Conservation (phyloP, 345 rosid genomes). For the Eutrema heterophyllum region DNA sequence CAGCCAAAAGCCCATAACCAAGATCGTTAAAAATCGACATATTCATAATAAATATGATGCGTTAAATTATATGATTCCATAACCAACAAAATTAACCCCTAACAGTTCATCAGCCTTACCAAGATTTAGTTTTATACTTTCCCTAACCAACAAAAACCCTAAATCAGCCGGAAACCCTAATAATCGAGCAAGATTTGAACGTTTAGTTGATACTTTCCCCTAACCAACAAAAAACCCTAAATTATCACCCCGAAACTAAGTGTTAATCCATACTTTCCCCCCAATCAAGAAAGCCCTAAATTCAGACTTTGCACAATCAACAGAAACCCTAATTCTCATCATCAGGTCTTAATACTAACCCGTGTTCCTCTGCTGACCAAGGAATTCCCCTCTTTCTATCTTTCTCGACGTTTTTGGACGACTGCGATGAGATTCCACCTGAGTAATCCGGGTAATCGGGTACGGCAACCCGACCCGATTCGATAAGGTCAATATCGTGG, state of each 20-base stretch:
- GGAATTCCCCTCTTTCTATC: conserved; percentile 60
- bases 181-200: no score
- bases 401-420: background rate
- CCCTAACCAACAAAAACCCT: background rate
- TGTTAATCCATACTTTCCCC: no score
- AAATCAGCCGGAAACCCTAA: background rate
- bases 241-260: background rate
- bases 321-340: background rate
- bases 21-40: background rate
- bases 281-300: no score
- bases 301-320: background rate
- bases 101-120: no score
- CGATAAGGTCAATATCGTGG: conserved; percentile 51
- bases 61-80: no score
- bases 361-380: conserved; percentile 12
- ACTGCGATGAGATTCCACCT: conserved; percentile 20
- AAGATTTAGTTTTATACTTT: no score
- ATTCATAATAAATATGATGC: background rate
- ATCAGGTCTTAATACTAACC: background rate
- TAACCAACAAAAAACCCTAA: background rate
- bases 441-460: conserved; percentile 24
- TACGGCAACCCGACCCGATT: conserved; percentile 40
- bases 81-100: background rate
- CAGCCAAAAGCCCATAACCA: background rate
- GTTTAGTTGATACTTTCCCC: background rate